Evolutionary conservation across 805 yeast species (phyloP), one percentile per base, ranked within the genome.

Genomic region (Metschnikowia cubensis): DNA sequence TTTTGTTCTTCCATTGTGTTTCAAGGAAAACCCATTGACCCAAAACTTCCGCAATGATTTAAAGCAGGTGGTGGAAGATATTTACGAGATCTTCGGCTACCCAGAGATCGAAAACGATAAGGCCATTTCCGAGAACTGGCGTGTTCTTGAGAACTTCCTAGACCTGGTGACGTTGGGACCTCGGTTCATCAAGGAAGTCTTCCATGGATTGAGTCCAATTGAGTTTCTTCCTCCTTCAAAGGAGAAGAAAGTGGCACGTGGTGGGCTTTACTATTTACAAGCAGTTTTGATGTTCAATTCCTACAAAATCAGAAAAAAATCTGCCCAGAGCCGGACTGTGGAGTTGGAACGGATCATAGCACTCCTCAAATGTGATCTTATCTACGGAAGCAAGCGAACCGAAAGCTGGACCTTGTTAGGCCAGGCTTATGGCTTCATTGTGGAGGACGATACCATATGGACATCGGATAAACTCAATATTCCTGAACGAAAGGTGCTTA

Each of bases 371-470:
- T 70, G 74, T 48, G 98, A 94, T 63, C 65, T 94, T 15, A 59
- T 83, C 0, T 83, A 83, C 58, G 82, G 86, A 3, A 76, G 86
- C 1, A 69, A 77, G 36, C 70, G 97, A 31, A 75, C 85, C 42
- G 99, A 94, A 65, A 82, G 88, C 7, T 94, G 99, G 99, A 71
- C 82, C 37, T 74, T 89, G 1, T 64, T 94, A 13, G 96, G 95
- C 0, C 89, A 85, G 60, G 83, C 92, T 0, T 90, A 78, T 57
- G 84, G 90, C 0, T 83, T 74, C 50, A 69, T 87, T 37, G 96
- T 86, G 0, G 97, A 92, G 56, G 96, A 90, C 64, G 96, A 89
- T 55, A 67, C 94, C 49, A 82, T 88, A n/a, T 89, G 96, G 95
- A 87, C 92, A 1, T 83, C 96, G 0, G 97, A 91, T 59, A 87